Evolutionary conservation across 2,329 filamentous ascomycete genomes (phyloP).

Genomic region (Cladophialophora yegresii): DNA sequence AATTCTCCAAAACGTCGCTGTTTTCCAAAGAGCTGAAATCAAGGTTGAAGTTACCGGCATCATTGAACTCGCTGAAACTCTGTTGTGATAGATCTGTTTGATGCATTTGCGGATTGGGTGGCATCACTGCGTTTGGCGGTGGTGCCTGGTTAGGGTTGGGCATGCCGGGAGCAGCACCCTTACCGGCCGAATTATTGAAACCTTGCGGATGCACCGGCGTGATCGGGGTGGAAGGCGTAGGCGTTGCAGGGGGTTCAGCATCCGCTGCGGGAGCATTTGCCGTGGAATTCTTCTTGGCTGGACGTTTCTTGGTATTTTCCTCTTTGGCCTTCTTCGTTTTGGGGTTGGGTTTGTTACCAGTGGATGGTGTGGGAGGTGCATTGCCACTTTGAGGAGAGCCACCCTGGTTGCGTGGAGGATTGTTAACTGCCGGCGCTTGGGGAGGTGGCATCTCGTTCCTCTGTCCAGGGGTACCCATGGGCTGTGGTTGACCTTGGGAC

Average conservation of each 20-base stretch:
- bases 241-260: conserved; percentile 50
- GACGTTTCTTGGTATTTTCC: conserved; percentile 50
- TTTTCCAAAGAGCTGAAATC: conserved; percentile 50
- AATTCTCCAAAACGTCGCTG: conserved; percentile 54
- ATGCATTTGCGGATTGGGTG: conserved; percentile 36
- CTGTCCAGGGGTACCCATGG: conserved; percentile 60
- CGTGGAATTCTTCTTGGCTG: conserved; percentile 47
- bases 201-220: conserved; percentile 53
- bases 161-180: conserved; percentile 40
- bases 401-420: conserved; percentile 46
- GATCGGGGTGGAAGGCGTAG: conserved; percentile 53
- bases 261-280: conserved; percentile 47
- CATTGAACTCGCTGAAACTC: conserved; percentile 31
- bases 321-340: conserved; percentile 62
- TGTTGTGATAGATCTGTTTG: conserved; percentile 34
- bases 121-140: conserved; percentile 40
- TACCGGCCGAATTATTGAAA: conserved; percentile 43
- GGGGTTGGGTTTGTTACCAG: conserved; percentile 60
- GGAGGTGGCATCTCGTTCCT: conserved; percentile 56
- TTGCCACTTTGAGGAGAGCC: conserved; percentile 48
- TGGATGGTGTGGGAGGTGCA: conserved; percentile 64
- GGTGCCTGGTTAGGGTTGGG: conserved; percentile 42
- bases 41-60: conserved; percentile 34
- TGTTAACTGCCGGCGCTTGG: conserved; percentile 48
- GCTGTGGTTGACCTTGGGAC: conserved; percentile 46